Evolutionary conservation across 225 moss, liverwort and hornwort genomes (phyloP), one percentile per base, ranked within the genome.

Genomic region (Antitrichia curtipendula): DNA sequence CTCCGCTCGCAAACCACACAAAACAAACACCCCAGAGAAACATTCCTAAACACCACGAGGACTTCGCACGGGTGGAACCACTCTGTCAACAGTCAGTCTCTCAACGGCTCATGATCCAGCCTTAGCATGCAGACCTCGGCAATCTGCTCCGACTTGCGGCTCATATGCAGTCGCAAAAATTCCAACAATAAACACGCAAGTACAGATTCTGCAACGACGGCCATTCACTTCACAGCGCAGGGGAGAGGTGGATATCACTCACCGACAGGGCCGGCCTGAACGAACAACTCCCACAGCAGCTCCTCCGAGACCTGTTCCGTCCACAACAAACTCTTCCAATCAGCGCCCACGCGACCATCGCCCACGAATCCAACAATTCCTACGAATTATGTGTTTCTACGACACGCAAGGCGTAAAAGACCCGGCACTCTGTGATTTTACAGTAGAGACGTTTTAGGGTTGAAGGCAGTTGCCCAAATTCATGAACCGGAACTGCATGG

Each of bases 181-280:
- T 3, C 22, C 4, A 16, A 36, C 8, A 68, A 34, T 0, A 25
- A 40, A 64, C 72, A 24, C 17, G 24, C 47, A 58, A 62, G 31
- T 1, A 43, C 75, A 29, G 8, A 34, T 29, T 9, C 59, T 4
- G 36, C 16, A 68, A 45, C 75, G 31, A 75, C 7, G 16, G 36
- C 10, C 76, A 31, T 5, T 18, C 7, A 29, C 43, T 41, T 50
- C n/a, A 54, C 7, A 62, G 32, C 16, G 47, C 10, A 59, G 8
- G 16, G 13, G 18, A 36, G 64, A 76, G 78, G 66, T 19, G 25
- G 47, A 50, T 27, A 60, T 66, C 86, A 93, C 97, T 94, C 75
- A 99, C 99, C 99, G 15, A 99, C 95, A 77, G 99, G 99, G 31
- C 99, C 99, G 50, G 97, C 99, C 90, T 99, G 99, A 56, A 97